Evolutionary conservation across 1,139 yeast species (phyloP), one percentile per base, ranked within the genome.

Genomic region (Kurtzmaniella quercitrusa): DNA sequence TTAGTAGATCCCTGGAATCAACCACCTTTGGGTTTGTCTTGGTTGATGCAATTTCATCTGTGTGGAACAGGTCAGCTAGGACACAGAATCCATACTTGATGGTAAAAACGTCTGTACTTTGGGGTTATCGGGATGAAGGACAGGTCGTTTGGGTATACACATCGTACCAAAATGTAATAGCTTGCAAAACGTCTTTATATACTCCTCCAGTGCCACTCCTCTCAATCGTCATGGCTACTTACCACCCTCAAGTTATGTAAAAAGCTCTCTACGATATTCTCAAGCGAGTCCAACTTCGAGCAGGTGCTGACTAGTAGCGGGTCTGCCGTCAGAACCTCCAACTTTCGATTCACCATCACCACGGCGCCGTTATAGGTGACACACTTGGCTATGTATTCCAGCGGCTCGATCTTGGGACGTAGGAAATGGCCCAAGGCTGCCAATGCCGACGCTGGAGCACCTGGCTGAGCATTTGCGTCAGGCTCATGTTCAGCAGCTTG

Each of bases 361-460:
- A 73, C 77, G 57, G 51, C 53, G 8, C 59, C 51, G 48, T 69
- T 60, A 53, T 67, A 73, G 2, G 77, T 72, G 34, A 70, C 56
- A 45, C 77, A 70, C 48, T 71, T 68, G 14, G 77, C 70, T 40
- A 73, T 62, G 53, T 72, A 73, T 48, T 73, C 77, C 21, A 63
- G 58, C 0, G 76, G 69, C 27, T 63, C 70, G 42, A 61, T 57
- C 43, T 58, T 66, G 9, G 65, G 69, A 40, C 59, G 60, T 40
- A 62, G 65, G 25, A 68, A 55, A 41, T 59, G 66, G 38, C 56
- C 57, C 39, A 68, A 45, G 41, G 69, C 59, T 60, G 40, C 57
- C 50, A 34, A 68, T 38, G 39, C 44, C 44, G n/a, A 25, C 21
- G 48, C 51, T 29, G 50, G 39, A 15, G 50, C 50, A 33, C 49